Percentiles rank a stretch among this genome's conserved stretches.
phyloP scores from a whole-genome alignment of 2,329 filamentous ascomycete species.

The Nemania sp. region DNA sequence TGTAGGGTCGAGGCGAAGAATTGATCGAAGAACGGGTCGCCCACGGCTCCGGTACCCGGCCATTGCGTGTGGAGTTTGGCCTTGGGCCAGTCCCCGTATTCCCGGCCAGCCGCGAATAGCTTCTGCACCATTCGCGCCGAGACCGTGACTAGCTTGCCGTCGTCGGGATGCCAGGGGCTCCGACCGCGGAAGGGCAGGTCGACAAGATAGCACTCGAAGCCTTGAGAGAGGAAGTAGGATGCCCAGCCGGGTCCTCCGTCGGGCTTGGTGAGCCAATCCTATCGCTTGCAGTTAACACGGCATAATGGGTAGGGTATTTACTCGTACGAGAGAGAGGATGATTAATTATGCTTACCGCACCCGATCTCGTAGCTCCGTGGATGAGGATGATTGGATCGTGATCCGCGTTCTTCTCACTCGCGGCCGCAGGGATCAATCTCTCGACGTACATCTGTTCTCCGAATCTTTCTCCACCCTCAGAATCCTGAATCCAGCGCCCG shows the following conservation, averaged over 20 bases:
- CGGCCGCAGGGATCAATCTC: constrained; percentile 40
- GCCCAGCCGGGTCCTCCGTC: constrained; percentile 54
- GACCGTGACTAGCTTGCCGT: constrained; percentile 32
- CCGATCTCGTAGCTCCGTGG: constrained; percentile 49
- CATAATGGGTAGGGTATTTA: background rate
- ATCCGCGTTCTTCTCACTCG: constrained; percentile 37
- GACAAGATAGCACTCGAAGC: constrained; percentile 53
- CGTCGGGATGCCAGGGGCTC: constrained; percentile 41
- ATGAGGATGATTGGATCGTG: constrained; percentile 48
- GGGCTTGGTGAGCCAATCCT: constrained; percentile 54
- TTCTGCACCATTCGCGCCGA: constrained; percentile 44
- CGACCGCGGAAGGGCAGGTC: constrained; percentile 53
- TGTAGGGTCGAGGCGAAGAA: constrained; percentile 48
- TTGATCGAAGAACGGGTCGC: constrained; percentile 47
- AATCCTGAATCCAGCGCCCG: constrained; percentile 42
- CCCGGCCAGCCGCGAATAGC: constrained; percentile 43
- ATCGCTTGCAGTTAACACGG: background rate
- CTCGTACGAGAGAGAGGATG: background rate
- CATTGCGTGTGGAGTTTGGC: constrained; percentile 49
- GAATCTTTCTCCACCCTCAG: constrained; percentile 39
- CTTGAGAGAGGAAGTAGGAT: constrained; percentile 50
- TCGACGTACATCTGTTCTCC: constrained; percentile 59
- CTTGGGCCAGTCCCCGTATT: constrained; percentile 45
- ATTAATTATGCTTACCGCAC: constrained; percentile 43
- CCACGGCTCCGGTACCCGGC: constrained; percentile 47